Conservation (phyloP, 495 filamentous ascomycete species). For the Terfezia boudieri region DNA sequence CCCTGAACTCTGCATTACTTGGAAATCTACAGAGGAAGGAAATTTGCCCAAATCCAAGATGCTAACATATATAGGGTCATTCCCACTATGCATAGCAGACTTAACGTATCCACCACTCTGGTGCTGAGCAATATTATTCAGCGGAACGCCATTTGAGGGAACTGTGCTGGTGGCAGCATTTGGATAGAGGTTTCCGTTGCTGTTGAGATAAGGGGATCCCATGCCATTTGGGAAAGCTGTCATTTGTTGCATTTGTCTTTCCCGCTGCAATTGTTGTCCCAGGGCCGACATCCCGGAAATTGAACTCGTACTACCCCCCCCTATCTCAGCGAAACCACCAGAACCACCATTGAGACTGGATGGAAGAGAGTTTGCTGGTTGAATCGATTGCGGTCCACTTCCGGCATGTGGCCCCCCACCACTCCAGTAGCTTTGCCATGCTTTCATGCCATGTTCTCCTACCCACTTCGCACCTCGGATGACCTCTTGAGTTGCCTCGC, state of each 20-base stretch:
- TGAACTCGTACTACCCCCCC: neutral
- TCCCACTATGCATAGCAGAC: constrained; percentile 6
- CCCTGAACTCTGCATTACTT: neutral
- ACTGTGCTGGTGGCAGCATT: neutral
- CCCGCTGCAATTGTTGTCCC: neutral
- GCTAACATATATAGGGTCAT: constrained; percentile 61
- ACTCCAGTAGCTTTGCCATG: constrained; percentile 79
- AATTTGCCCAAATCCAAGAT: constrained; percentile 58
- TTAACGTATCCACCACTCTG: neutral
- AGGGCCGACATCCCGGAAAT: neutral
- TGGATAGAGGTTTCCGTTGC: neutral
- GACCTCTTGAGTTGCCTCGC: constrained; percentile 77
- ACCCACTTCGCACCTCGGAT: constrained; percentile 74
- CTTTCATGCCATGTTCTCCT: constrained; percentile 62
- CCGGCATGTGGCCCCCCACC: neutral
- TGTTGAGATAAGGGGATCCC: neutral
- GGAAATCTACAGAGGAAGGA: constrained; percentile 15
- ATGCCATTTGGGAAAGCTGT: neutral
- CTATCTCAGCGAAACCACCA: neutral
- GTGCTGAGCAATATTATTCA: neutral
- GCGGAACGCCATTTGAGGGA: neutral
- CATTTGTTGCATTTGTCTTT: neutral
- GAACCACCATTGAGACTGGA: neutral
- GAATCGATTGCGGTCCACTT: neutral
- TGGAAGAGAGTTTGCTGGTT: neutral